Conservation (phyloP, 2,329 filamentous ascomycete species). For the Calcarisporium arbuscula region DNA sequence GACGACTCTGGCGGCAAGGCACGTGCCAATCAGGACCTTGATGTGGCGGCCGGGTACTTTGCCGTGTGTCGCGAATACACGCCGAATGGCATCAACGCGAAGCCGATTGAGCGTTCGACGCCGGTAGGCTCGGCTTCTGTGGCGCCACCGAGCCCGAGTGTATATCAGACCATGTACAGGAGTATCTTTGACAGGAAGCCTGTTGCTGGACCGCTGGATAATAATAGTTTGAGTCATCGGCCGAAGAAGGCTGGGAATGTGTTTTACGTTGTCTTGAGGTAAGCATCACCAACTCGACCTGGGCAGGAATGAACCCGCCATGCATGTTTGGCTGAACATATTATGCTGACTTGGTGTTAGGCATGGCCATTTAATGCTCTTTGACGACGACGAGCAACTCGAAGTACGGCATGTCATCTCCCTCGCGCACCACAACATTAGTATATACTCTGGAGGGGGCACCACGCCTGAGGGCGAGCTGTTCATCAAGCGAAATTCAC, state of each 20-base stretch:
- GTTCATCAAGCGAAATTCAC: constrained; percentile 90
- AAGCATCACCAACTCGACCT: constrained; percentile 22
- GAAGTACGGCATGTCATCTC: constrained; percentile 96
- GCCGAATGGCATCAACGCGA: constrained; percentile 85
- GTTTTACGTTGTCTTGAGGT: constrained; percentile 89
- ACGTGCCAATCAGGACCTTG: constrained; percentile 53
- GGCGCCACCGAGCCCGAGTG: constrained; percentile 77
- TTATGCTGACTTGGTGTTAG: constrained; percentile 42
- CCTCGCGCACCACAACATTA: constrained; percentile 78
- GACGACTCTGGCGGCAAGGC: constrained; percentile 56
- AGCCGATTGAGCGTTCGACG: constrained; percentile 79
- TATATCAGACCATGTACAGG: constrained; percentile 97
- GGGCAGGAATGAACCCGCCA: too few species aligned
- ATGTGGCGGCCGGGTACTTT: constrained; percentile 87
- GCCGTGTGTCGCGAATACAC: constrained; percentile 92
- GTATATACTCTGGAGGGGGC: constrained; percentile 75
- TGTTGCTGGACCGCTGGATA: constrained; percentile 38
- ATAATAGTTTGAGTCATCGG: constrained; percentile 42
- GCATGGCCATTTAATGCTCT: constrained; percentile 94
- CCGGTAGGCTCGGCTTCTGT: constrained; percentile 71
- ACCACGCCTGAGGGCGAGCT: constrained; percentile 83
- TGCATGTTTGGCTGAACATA: too few species aligned
- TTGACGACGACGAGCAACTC: constrained; percentile 89
- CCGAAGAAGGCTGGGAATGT: constrained; percentile 72
- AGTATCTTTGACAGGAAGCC: constrained; percentile 85